phyloP scores from a whole-genome alignment of 2,329 filamentous ascomycete species.

The Cytospora paraplurivora region DNA sequence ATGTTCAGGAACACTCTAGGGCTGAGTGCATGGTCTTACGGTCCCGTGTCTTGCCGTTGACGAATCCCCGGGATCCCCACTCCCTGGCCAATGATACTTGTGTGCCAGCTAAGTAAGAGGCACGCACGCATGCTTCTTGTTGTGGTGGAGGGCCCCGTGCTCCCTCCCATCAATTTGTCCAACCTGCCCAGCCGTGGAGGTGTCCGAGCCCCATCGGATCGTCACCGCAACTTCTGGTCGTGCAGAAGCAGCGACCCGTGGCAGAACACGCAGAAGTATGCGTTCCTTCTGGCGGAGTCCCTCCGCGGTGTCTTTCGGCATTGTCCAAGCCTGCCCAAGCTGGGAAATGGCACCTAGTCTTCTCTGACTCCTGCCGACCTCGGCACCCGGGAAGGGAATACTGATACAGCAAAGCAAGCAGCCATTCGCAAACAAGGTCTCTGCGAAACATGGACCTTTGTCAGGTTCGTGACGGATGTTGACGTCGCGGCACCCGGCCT shows the following conservation, averaged over 20 bases:
- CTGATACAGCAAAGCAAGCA: slow-evolving; percentile 1
- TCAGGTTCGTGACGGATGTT: not conserved
- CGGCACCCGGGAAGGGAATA: not conserved
- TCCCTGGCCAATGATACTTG: slow-evolving; percentile 4
- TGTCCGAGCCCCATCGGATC: not conserved
- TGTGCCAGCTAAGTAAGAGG: not conserved
- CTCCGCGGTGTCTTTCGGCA: not conserved
- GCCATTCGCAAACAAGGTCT: slow-evolving; percentile 4
- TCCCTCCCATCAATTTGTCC: not conserved
- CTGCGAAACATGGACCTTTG: not conserved
- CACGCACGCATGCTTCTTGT: not conserved
- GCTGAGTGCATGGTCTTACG: slow-evolving; percentile 23
- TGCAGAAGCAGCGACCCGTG: slow-evolving; percentile 4
- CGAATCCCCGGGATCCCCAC: slow-evolving; percentile 1
- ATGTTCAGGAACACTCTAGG: slow-evolving; percentile 9
- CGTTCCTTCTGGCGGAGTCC: not conserved
- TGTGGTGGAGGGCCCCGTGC: slow-evolving; percentile 5
- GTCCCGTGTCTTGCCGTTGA: slow-evolving; percentile 14
- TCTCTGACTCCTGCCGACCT: not conserved
- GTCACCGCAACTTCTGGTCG: slow-evolving; percentile 18
- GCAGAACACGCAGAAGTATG: not conserved
- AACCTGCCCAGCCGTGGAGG: not conserved
- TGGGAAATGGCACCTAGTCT: not conserved
- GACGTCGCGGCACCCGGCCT: not conserved
- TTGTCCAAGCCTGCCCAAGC: not conserved